Base-by-base conservation (phyloP, 78 protist genomes). In the Cyanophora paradoxa region DNA sequence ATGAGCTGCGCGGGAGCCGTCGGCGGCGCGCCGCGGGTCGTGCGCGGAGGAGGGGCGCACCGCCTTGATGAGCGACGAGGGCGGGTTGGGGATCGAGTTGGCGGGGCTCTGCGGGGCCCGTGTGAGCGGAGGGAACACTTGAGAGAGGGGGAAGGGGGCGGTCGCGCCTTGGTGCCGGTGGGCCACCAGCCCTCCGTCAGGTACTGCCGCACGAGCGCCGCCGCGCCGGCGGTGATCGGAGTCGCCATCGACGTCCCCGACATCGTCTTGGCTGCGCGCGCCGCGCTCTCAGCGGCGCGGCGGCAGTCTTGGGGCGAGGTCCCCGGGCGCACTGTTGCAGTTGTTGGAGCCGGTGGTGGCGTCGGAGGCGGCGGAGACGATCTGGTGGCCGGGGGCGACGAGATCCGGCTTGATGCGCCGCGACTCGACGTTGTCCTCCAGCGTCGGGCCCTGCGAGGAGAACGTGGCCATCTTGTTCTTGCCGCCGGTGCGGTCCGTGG, bases 221-320 rank as follows among this genome's bases (percentile, higher is more conserved):
- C 86, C 24, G 78, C 50, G 30, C 78, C 88, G 5, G 93, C 86
- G 20, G 62, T 76, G 7, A 72, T 39, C 39, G 93, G 93, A 28
- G 87, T 77, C 22, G 93, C 82, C 93, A 88, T 88, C 24, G 89
- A 84, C 44, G 93, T 84, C 52, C 93, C 93, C 3, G 64, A 65
- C 46, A 65, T 34, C 39, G 16, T n/a, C 33, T 6, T 13, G 57
- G 50, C 50, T 14, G 50, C 50, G 50, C n/a, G 8, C n/a, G 50
- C n/a, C 13, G 50, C 50, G 13, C n/a, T 13, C 50, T 13, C 8
- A 44, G n/a, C 10, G 74, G n/a, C n/a, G 66, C 58, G 28, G 42
- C 30, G 28, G 75, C 74, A 10, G n/a, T 37, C 30, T 75, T 3
- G 28, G 57, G 48, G 16, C 37, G 1, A 34, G 68, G 73, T 6